Base-by-base conservation (phyloP, 2,329 filamentous ascomycete species). In the Phaeosphaeriaceae sp. region DNA sequence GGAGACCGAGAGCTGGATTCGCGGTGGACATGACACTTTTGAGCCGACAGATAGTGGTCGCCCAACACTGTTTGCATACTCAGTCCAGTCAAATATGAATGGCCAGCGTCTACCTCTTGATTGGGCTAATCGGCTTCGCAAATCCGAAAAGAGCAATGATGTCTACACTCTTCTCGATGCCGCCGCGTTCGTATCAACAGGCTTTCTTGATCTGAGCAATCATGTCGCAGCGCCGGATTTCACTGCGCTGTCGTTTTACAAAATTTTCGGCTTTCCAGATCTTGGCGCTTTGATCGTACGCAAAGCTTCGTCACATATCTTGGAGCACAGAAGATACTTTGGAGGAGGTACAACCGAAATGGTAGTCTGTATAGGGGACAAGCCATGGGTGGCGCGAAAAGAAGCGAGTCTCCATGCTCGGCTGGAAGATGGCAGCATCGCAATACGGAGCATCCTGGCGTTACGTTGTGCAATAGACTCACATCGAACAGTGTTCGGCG, bases 221-320 rank as follows among this genome's bases (percentile, higher is more conserved):
- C 78, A 83, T 15, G 78, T 77, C 57, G 74, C 77, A 9, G 83
- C 85, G 0, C 89, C 93, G 0, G 93, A 97, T 69, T 97, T 97
- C 56, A 85, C 84, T 0, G 86, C 89, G 0, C 66, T 97, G 21
- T 97, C 92, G 67, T 87, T 97, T 58, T 95, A 97, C 76, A 97
- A 97, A 71, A 92, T 96, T 12, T 97, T 97, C 70, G 93, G 93
- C 1, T 97, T 96, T 57, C 93, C 93, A 0, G 90, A 97, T 66
- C 78, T 97, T 1, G 93, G 93, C 1, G 92, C 87, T 1, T 75
- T 97, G 46, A 85, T 97, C 15, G 85, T 97, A 5, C 85, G 88
- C 20, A 92, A 90, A 57, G 79, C 83, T 13, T 83, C 88, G 3
- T 84, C 83, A 2, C 71, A 81, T 33, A 43, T 77, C 82, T 35